Evolutionary conservation across 177 flowering plant species (phyloP).

Genomic region (Telopea speciosissima): DNA sequence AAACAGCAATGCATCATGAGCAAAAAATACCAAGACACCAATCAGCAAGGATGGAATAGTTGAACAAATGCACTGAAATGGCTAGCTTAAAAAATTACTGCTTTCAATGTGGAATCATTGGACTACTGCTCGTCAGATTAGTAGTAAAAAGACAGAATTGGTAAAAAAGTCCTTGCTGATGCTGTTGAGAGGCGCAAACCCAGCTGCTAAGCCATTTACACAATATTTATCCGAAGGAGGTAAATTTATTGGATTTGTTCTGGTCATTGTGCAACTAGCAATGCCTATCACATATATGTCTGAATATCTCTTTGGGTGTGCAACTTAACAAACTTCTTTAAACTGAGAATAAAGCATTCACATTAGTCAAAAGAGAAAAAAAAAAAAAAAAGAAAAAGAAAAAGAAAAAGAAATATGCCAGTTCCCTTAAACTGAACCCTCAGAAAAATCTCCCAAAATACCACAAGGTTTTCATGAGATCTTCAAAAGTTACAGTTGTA

Average conservation of each 20-base stretch:
- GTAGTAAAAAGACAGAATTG: neutral
- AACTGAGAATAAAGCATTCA: neutral
- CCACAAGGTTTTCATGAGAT: neutral
- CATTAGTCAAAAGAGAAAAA: too few relatives aligned
- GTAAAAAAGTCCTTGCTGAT: neutral
- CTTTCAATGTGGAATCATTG: neutral
- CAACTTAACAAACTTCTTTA: neutral
- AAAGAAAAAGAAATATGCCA: too few relatives aligned
- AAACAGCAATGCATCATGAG: neutral
- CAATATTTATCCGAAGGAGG: neutral
- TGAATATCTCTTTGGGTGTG: neutral
- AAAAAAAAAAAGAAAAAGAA: too few relatives aligned
- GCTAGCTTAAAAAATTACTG: neutral
- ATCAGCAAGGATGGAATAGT: neutral
- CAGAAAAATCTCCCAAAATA: neutral
- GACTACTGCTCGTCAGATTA: neutral
- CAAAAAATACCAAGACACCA: neutral
- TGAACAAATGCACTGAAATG: neutral
- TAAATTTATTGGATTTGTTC: too few relatives aligned
- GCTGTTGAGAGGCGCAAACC: neutral
- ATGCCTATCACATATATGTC: neutral
- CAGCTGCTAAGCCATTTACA: neutral
- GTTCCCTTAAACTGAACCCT: neutral
- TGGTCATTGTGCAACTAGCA: neutral
- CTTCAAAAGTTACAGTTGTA: neutral